A percentile compares a stretch with the other conserved stretches of the same genome.
These are phyloP conservation scores for Cladosporium sp. DNA, from an alignment of 2,329 filamentous ascomycete species.

Conservation along the genomic window DNA sequence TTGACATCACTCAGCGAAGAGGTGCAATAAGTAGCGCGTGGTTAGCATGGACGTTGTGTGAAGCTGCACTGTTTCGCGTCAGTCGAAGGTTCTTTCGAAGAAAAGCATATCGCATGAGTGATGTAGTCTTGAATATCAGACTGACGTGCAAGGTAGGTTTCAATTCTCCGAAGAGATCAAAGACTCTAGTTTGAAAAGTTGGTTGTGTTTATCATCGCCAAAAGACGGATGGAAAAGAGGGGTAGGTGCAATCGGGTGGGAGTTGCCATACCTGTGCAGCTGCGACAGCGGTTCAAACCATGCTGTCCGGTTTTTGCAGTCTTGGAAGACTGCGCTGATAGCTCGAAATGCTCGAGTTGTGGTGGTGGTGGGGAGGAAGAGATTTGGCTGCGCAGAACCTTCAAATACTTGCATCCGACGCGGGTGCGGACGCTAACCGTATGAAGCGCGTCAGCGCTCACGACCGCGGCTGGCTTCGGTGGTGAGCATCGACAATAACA, in stretches of 20 bases:
- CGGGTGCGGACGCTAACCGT: not conserved
- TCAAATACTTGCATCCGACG: not conserved
- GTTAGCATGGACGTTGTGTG: not conserved
- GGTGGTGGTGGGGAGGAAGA: conserved; percentile 2
- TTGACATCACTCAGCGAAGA: conserved; percentile 5
- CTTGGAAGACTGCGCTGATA: conserved; percentile 4
- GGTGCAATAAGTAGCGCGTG: not conserved
- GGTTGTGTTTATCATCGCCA: conserved; percentile 69
- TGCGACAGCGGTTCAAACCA: conserved; percentile 19
- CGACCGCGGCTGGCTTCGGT: not conserved
- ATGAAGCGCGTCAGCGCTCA: not conserved
- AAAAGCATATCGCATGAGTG: not conserved
- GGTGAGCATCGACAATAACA: conserved; percentile 1
- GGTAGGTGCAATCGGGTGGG: conserved; percentile 1
- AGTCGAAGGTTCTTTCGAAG: not conserved
- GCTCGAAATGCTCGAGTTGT: not conserved
- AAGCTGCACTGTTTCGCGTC: conserved; percentile 16
- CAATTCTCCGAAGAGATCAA: conserved; percentile 77
- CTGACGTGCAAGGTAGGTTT: conserved; percentile 86
- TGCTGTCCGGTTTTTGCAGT: conserved; percentile 14
- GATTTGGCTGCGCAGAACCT: not conserved
- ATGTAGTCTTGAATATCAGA: conserved; percentile 58
- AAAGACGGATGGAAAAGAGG: conserved; percentile 13
- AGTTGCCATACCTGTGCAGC: conserved; percentile 12
- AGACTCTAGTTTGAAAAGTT: conserved; percentile 89